Evolutionary conservation across 805 yeast species (phyloP).

Genomic region (Kazachstania martiniae): DNA sequence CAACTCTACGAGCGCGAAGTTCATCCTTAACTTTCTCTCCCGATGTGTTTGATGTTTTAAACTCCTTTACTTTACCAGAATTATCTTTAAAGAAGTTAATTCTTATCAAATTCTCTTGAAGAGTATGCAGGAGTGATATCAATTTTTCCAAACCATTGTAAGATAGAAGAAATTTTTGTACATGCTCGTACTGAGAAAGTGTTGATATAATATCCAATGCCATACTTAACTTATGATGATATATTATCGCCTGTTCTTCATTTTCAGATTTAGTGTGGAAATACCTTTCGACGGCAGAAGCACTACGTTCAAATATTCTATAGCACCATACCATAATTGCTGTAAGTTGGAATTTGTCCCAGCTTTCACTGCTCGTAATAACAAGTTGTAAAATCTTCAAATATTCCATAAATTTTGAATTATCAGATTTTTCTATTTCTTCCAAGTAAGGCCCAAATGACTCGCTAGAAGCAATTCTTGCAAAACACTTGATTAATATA

Average conservation of each 20-base stretch:
- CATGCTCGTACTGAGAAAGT: slow-evolving; percentile 27
- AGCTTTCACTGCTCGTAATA: slow-evolving; percentile 28
- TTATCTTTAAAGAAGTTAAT: slow-evolving; percentile 21
- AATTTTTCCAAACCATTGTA: slow-evolving; percentile 30
- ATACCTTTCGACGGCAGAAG: slow-evolving; percentile 14
- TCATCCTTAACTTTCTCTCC: slow-evolving; percentile 26
- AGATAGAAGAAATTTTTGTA: slow-evolving; percentile 27
- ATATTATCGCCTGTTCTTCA: slow-evolving; percentile 8
- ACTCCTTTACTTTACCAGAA: slow-evolving; percentile 11
- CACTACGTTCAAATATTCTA: slow-evolving; percentile 21
- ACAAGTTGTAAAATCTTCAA: slow-evolving; percentile 21
- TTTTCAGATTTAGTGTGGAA: slow-evolving; percentile 14
- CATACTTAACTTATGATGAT: slow-evolving; percentile 24
- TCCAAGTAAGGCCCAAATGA: slow-evolving; percentile 27
- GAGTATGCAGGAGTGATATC: slow-evolving; percentile 20
- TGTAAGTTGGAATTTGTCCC: slow-evolving; percentile 31
- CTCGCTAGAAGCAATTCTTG: slow-evolving; percentile 25
- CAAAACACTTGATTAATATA: slow-evolving; percentile 21
- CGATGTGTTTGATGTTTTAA: slow-evolving; percentile 14
- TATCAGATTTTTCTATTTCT: slow-evolving; percentile 6
- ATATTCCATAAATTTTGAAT: slow-evolving; percentile 7
- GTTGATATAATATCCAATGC: slow-evolving; percentile 28
- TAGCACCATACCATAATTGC: slow-evolving; percentile 32
- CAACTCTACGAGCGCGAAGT: slow-evolving; percentile 17
- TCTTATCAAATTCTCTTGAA: slow-evolving; percentile 28